Evolutionary conservation across 352 stramenopile species (phyloP), one percentile per base, ranked within the genome.

Genomic region (Phytophthora quininea): DNA sequence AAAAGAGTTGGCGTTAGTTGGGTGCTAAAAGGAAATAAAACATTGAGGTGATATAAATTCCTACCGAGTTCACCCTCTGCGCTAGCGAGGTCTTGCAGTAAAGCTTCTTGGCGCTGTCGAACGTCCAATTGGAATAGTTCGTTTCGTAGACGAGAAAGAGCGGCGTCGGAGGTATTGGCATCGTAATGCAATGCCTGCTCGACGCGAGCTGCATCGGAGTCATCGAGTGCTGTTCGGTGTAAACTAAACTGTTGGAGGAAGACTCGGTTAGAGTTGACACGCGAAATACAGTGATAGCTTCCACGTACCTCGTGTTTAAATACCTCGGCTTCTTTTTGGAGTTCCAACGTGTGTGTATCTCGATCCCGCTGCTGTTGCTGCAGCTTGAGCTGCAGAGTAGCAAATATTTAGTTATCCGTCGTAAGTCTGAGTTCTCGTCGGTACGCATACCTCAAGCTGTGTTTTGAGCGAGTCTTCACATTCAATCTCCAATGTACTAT

Each of bases 111-210:
- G 9, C 76, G 69, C 40, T 87, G 73, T 29, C 81, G 80, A 9
- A 88, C 77, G 15, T 81, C 75, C 5, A 90, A 45, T n/a, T 86
- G 69, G 50, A 90, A 87, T 5, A 90, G 42, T 11, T 90, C 77
- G 6, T 69, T 55, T 4, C 77, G 79, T 1, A 90, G 64, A 31
- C 64, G 56, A 67, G 33, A 77, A 9, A 73, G 54, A 1, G 65
- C 46, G 12, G 68, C 30, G 0, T 48, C 54, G 38, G 67, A 52
- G 8, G 9, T 50, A 3, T 46, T 42, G 2, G 32, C 38, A 12
- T 15, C 47, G 4, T 30, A 46, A 11, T 69, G 48, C n/a, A 77
- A 32, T n/a, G 54, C 69, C 27, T 60, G 46, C 11, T 60, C 60
- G 12, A 82, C 51, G n/a, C 49, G 42, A 70, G 27, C 40, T 37